Conservation (phyloP, 2,329 filamentous ascomycete species). For the Colletotrichum truncatum region DNA sequence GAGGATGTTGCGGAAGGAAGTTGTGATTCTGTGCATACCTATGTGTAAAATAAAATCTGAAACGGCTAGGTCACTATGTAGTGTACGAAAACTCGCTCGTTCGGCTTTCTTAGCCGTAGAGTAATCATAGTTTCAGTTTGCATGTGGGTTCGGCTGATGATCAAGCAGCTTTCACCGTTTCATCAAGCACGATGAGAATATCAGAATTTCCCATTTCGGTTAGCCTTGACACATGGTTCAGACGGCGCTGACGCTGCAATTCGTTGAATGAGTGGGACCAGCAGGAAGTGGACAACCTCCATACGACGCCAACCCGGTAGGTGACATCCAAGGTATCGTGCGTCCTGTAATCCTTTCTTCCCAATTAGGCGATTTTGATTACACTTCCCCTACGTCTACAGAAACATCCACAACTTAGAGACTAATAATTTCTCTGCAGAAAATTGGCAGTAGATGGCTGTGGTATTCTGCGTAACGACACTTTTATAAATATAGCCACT, state of each 20-base stretch:
- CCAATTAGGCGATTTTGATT: constrained; percentile 18
- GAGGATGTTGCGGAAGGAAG: no score
- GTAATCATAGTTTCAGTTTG: neutral
- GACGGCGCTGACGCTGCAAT: neutral
- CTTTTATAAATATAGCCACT: no score
- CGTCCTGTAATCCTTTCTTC: neutral
- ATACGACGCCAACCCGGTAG: neutral
- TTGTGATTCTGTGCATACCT: no score
- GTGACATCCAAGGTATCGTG: neutral
- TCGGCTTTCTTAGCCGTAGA: no score
- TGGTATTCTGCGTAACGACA: no score
- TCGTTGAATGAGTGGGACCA: neutral
- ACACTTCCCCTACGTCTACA: no score
- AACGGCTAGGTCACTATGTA: no score
- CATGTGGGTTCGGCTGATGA: constrained; percentile 6
- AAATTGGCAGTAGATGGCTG: no score
- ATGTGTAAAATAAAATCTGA: no score
- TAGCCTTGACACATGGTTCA: neutral
- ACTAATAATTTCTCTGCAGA: no score
- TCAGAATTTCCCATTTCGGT: constrained; percentile 3
- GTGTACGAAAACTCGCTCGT: no score
- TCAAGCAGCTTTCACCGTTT: constrained; percentile 2
- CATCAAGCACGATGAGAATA: constrained; percentile 14
- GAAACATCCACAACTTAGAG: no score
- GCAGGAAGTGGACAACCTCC: neutral